Conservation (phyloP, 768 basidiomycete genomes). For the Porphyrellus cyaneotinctus region DNA sequence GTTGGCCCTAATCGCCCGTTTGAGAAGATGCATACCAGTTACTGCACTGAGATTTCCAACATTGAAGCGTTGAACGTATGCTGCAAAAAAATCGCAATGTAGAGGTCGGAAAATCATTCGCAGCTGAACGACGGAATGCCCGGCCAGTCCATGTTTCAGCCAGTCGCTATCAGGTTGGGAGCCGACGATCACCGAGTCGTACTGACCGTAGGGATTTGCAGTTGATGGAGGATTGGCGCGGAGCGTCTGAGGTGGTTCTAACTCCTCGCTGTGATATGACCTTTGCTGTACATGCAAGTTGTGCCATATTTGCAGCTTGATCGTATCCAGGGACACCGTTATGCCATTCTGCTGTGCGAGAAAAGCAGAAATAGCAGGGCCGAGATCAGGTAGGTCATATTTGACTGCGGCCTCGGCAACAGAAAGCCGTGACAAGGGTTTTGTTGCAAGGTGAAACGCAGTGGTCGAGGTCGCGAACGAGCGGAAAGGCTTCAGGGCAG, state of each 20-base stretch:
- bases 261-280: neutral
- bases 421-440: neutral
- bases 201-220: neutral
- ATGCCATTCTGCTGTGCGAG: neutral
- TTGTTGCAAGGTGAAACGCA: neutral
- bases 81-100: neutral
- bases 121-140: neutral
- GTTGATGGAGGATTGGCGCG: neutral
- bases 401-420: neutral
- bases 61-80: neutral
- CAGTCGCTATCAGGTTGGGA: neutral
- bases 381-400: neutral
- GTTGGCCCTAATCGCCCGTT: neutral
- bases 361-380: neutral
- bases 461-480: neutral
- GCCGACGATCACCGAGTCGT: neutral
- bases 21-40: neutral
- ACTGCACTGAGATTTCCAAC: neutral
- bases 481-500: neutral
- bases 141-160: neutral
- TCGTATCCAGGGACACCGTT: no score
- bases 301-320: neutral
- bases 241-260: neutral
- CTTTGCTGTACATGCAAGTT: neutral
- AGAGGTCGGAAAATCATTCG: neutral